phyloP scores from a whole-genome alignment of 139 green algal species.

The Haematococcus lacustris region DNA sequence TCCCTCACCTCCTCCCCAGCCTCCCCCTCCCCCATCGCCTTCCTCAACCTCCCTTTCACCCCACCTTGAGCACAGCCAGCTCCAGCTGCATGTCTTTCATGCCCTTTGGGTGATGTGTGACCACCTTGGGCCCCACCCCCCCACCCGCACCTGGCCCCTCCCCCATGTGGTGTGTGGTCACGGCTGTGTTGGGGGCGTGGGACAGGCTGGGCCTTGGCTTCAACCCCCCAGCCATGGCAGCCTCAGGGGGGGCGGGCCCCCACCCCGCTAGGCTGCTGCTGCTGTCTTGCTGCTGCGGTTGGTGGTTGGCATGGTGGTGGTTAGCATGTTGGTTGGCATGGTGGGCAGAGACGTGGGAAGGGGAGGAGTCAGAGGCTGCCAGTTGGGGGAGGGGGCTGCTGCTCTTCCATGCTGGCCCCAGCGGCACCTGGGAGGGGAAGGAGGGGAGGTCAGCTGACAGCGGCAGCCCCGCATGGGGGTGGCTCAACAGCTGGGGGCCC shows the following conservation, averaged over 20 bases:
- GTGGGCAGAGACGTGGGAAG: too few relatives aligned
- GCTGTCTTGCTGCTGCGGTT: not conserved
- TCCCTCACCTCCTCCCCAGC: too few relatives aligned
- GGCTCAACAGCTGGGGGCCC: not conserved
- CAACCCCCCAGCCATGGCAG: not conserved
- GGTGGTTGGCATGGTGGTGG: not conserved
- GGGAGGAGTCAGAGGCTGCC: too few relatives aligned
- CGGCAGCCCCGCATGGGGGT: too few relatives aligned
- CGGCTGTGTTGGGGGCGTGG: not conserved
- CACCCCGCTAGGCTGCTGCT: not conserved
- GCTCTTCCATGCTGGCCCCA: too few relatives aligned
- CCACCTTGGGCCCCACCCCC: not conserved
- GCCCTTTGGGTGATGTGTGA: slow-evolving; percentile 4
- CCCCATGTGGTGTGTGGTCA: too few relatives aligned
- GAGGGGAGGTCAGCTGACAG: too few relatives aligned
- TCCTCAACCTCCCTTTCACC: too few relatives aligned
- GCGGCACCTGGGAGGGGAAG: too few relatives aligned
- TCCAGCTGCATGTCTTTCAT: slow-evolving; percentile 35
- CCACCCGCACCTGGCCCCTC: not conserved
- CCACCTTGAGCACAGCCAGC: slow-evolving; percentile 31
- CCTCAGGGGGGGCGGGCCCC: not conserved
- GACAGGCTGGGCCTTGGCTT: not conserved
- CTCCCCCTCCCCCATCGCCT: too few relatives aligned
- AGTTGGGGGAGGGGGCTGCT: too few relatives aligned
- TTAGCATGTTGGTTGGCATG: too few relatives aligned